Conservation (phyloP, 73 alveolate genomes). For the Effrenium voratum region DNA sequence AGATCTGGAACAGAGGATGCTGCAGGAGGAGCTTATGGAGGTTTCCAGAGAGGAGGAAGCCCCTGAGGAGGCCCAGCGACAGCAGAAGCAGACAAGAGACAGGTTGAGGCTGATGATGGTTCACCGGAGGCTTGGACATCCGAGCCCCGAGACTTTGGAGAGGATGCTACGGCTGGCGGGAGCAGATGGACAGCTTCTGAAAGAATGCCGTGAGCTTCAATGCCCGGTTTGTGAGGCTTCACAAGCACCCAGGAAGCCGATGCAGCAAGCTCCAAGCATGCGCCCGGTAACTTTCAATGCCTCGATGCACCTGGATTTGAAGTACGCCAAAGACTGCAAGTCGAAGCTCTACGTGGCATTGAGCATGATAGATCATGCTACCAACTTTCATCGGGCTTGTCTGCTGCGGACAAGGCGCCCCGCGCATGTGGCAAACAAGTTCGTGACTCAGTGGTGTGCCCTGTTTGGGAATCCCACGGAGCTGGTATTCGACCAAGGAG, state of each 20-base stretch:
- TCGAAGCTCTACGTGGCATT: not conserved
- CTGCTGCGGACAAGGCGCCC: not conserved
- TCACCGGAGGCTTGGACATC: not conserved
- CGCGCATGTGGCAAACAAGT: not conserved
- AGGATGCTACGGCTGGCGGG: constrained; percentile 13
- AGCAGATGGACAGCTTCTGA: not conserved
- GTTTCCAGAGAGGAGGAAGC: not conserved
- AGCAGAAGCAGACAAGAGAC: not conserved
- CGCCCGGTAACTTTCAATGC: not conserved
- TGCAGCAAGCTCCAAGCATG: not conserved
- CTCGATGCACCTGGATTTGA: not conserved
- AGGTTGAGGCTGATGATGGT: not conserved
- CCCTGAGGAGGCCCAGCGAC: not conserved
- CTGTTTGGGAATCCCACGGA: not conserved
- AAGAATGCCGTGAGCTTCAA: not conserved
- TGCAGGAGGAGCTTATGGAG: no score
- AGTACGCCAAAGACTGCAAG: not conserved
- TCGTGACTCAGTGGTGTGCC: not conserved
- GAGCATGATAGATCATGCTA: not conserved
- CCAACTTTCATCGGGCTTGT: not conserved
- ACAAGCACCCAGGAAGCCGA: not conserved
- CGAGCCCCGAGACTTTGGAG: not conserved
- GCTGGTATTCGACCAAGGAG: not conserved
- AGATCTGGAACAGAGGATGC: no score
- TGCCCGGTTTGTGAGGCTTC: not conserved